These are phyloP conservation scores for Dothideomycetes sp. DNA, from an alignment of 2,329 filamentous ascomycete species.

Conservation along the genomic window DNA sequence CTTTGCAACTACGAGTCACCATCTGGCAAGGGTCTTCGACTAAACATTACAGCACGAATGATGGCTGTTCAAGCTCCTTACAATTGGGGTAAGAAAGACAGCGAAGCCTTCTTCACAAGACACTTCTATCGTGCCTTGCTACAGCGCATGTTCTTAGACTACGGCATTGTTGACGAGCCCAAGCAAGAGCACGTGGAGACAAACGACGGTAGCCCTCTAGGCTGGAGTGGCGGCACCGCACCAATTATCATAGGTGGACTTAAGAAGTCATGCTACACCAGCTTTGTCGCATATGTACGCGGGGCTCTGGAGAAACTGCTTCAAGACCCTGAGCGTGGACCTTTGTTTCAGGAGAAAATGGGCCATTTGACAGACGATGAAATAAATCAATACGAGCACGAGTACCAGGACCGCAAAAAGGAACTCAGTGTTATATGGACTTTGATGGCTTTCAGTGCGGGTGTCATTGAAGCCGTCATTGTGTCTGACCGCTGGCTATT, in stretches of 20 bases:
- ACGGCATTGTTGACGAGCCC: slow-evolving; percentile 58
- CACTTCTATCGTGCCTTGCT: slow-evolving; percentile 88
- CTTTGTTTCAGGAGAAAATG: slow-evolving; percentile 55
- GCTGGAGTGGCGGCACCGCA: slow-evolving; percentile 47
- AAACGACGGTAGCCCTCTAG: slow-evolving; percentile 20
- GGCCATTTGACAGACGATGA: slow-evolving; percentile 60
- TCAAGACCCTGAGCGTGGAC: slow-evolving; percentile 47
- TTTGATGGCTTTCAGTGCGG: slow-evolving; percentile 90
- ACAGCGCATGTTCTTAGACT: slow-evolving; percentile 85
- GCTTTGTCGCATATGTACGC: slow-evolving; percentile 65
- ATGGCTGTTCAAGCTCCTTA: slow-evolving; percentile 94
- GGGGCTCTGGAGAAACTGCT: slow-evolving; percentile 68
- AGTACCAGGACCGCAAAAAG: slow-evolving; percentile 57
- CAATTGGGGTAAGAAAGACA: slow-evolving; percentile 79
- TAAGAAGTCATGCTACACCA: slow-evolving; percentile 65
- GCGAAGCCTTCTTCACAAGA: slow-evolving; percentile 77
- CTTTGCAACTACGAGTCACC: slow-evolving; percentile 40
- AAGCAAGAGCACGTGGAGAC: slow-evolving; percentile 42
- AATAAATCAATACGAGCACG: slow-evolving; percentile 57
- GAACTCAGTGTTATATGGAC: slow-evolving; percentile 84
- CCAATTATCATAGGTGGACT: slow-evolving; percentile 82
- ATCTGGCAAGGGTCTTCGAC: slow-evolving; percentile 51
- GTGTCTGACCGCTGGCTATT: slow-evolving; percentile 85
- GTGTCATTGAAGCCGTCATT: slow-evolving; percentile 79
- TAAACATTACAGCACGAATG: slow-evolving; percentile 95